Conservation (phyloP, 2,329 filamentous ascomycete genomes). For the Nectriaceae sp. region DNA sequence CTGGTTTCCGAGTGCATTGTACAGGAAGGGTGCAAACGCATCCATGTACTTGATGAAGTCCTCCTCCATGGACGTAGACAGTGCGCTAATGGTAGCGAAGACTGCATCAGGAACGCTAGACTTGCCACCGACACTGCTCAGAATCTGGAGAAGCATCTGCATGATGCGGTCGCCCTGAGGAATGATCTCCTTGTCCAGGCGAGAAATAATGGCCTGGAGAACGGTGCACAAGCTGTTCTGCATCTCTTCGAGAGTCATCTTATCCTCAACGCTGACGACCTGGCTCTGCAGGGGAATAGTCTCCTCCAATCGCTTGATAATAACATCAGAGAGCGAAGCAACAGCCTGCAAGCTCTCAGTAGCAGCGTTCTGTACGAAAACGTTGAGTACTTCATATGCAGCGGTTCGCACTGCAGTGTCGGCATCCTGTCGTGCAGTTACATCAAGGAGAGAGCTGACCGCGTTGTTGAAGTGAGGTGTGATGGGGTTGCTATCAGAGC, state of each 20-base stretch:
- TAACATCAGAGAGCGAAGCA: constrained; percentile 80
- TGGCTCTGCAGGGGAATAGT: constrained; percentile 88
- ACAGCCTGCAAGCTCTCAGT: constrained; percentile 81
- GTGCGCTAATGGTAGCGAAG: constrained; percentile 88
- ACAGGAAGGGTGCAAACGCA: constrained; percentile 86
- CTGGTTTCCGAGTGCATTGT: constrained; percentile 92
- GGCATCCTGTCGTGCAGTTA: constrained; percentile 80
- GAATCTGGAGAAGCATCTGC: constrained; percentile 80
- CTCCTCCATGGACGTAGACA: constrained; percentile 87
- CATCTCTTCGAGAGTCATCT: constrained; percentile 94
- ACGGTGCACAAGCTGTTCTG: constrained; percentile 94
- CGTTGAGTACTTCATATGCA: constrained; percentile 94
- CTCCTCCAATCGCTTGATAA: constrained; percentile 87
- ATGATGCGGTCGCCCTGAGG: constrained; percentile 94
- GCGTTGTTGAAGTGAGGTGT: constrained; percentile 93
- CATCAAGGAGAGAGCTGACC: constrained; percentile 78
- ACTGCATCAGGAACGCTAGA: constrained; percentile 93
- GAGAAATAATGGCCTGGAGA: constrained; percentile 85
- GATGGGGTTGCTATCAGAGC: constrained; percentile 75
- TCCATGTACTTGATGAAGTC: constrained; percentile 99
- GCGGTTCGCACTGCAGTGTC: constrained; percentile 92
- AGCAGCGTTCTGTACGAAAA: constrained; percentile 89
- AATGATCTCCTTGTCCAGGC: constrained; percentile 86
- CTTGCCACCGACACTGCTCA: constrained; percentile 76
- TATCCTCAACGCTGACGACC: constrained; percentile 96